Evolutionary conservation across 257 asterid genomes (phyloP).

Genomic region (Oldenlandia corymbosa): DNA sequence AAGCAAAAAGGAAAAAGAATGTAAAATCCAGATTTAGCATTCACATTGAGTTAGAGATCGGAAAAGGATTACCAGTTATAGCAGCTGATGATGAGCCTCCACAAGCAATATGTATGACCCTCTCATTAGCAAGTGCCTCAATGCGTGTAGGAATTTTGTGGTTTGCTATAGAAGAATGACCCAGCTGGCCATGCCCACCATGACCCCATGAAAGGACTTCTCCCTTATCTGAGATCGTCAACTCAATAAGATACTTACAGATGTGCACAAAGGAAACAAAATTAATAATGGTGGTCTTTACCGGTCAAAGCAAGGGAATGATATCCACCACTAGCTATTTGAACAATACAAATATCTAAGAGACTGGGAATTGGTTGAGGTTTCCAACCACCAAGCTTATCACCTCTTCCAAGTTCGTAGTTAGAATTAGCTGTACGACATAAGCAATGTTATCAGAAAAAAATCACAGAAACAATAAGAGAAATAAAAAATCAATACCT

Average conservation of each 20-base stretch:
- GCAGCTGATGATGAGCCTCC: constrained; percentile 98
- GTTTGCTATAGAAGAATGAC: constrained; percentile 67
- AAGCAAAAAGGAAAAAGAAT: neutral
- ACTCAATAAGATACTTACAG: constrained; percentile 16
- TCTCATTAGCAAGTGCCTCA: constrained; percentile 72
- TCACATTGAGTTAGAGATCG: neutral
- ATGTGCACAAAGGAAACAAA: neutral
- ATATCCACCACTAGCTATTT: constrained; percentile 94
- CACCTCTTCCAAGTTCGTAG: constrained; percentile 96
- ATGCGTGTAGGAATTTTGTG: constrained; percentile 62
- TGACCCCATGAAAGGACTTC: constrained; percentile 97
- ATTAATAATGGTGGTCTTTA: constrained; percentile 13
- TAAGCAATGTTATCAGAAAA: constrained; percentile 6
- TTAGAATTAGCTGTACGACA: constrained; percentile 80
- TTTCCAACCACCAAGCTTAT: constrained; percentile 86
- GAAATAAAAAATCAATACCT: constrained; percentile 65
- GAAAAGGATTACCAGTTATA: constrained; percentile 54
- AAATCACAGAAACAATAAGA: neutral
- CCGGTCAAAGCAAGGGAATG: constrained; percentile 98
- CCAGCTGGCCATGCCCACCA: constrained; percentile 93
- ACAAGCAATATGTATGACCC: constrained; percentile 65
- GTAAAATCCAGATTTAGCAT: neutral
- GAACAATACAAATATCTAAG: constrained; percentile 58
- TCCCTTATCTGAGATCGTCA: constrained; percentile 59
- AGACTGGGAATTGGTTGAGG: constrained; percentile 83